Conservation (phyloP, 345 rosid genomes). For the Melaleuca alternifolia region DNA sequence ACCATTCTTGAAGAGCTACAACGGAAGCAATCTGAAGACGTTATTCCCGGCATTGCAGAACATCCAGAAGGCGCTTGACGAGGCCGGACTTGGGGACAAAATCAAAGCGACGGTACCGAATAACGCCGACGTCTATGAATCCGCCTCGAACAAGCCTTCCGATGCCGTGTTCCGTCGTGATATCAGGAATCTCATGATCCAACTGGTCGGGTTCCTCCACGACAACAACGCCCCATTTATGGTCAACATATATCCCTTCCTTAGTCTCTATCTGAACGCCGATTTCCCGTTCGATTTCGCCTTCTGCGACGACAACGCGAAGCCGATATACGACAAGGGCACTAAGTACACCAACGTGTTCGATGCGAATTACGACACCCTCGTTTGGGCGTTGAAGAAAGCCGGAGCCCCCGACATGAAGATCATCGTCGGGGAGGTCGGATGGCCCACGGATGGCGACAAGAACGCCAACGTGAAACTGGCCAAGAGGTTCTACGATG, state of each 20-base stretch:
- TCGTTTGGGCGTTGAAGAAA: conserved; percentile 48
- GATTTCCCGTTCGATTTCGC: conserved; percentile 63
- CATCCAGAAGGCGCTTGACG: conserved; percentile 57
- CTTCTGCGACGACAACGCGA: conserved; percentile 29
- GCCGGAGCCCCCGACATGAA: conserved; percentile 29
- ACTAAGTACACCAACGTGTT: conserved; percentile 46
- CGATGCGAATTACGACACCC: conserved; percentile 85
- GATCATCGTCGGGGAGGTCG: conserved; percentile 81
- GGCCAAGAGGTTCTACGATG: conserved; percentile 63
- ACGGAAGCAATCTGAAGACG: conserved; percentile 27
- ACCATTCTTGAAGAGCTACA: conserved; percentile 65
- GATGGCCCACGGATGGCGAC: conserved; percentile 87
- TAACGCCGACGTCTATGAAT: conserved; percentile 75
- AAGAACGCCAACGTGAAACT: conserved; percentile 9
- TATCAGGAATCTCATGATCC: conserved; percentile 24
- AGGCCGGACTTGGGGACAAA: conserved; percentile 36
- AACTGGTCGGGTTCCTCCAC: conserved; percentile 29
- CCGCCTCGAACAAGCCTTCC: conserved; percentile 47
- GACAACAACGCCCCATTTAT: conserved; percentile 48
- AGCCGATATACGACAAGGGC: conserved; percentile 22
- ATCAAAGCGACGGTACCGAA: conserved; percentile 60
- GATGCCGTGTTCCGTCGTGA: conserved; percentile 49
- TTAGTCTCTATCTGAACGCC: conserved; percentile 48
- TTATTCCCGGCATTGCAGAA: conserved; percentile 57
- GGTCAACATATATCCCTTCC: conserved; percentile 86